phyloP scores from a whole-genome alignment of 1,139 yeast species.

The Hanseniaspora uvarum region DNA sequence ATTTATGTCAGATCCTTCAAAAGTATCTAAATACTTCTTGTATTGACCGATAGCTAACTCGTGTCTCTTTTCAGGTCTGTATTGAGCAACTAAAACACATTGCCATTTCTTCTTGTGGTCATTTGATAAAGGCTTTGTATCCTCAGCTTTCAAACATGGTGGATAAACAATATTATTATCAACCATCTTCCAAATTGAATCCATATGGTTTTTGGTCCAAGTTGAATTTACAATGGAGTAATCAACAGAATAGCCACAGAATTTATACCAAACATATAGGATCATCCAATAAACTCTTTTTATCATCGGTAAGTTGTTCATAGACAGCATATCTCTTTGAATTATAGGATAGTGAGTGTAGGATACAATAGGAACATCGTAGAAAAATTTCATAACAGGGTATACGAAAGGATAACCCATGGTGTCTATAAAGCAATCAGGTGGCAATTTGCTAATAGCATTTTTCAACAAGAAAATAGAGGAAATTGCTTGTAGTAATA shows the following conservation, averaged over 20 bases:
- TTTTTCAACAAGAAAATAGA: slow-evolving; percentile 58
- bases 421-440: slow-evolving; percentile 91
- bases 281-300: slow-evolving; percentile 65
- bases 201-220: slow-evolving; percentile 78
- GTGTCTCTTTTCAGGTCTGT: slow-evolving; percentile 92
- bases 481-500: slow-evolving; percentile 82
- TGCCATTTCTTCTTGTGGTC: slow-evolving; percentile 40
- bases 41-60: slow-evolving; percentile 55
- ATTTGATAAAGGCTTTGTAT: slow-evolving; percentile 19
- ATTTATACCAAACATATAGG: slow-evolving; percentile 51
- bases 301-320: slow-evolving; percentile 26
- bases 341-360: slow-evolving; percentile 92
- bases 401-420: slow-evolving; percentile 88
- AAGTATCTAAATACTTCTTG: slow-evolving; percentile 36
- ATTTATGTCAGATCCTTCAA: slow-evolving; percentile 19
- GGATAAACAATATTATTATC: slow-evolving; percentile 58
- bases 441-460: slow-evolving; percentile 58
- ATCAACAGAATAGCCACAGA: slow-evolving; percentile 57
- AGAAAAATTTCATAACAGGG: slow-evolving; percentile 45
- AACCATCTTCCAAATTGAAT: slow-evolving; percentile 43
- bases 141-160: slow-evolving; percentile 63
- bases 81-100: slow-evolving; percentile 78
- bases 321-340: slow-evolving; percentile 70
- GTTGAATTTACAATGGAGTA: slow-evolving; percentile 72
- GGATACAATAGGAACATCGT: slow-evolving; percentile 66